A percentile compares a stretch with the other conserved stretches of the same genome.
phyloP scores from a whole-genome alignment of 345 rosid genomes.

The Hirschfeldia incana region DNA sequence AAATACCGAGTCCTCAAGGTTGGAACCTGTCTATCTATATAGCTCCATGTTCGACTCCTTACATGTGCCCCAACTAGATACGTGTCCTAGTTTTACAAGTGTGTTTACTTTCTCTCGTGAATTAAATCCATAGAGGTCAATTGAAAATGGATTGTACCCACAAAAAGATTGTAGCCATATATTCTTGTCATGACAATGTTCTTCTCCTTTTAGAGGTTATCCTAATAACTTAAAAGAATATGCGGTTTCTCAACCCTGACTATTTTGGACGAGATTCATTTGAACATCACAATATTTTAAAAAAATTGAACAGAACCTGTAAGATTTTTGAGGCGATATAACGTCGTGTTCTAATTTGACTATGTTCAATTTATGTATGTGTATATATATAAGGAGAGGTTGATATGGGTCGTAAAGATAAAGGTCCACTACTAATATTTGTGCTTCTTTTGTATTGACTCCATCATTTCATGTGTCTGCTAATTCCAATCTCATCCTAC shows the following conservation, averaged over 20 bases:
- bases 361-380: neutral
- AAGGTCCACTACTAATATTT: slow-evolving; percentile 7
- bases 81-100: slow-evolving; percentile 31
- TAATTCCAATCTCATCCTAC: slow-evolving; percentile 4
- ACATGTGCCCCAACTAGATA: slow-evolving; percentile 29
- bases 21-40: slow-evolving; percentile 12
- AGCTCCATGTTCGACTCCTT: neutral
- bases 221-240: neutral
- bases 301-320: neutral
- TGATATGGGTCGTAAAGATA: slow-evolving; percentile 11
- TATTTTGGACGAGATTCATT: neutral
- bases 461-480: slow-evolving; percentile 22
- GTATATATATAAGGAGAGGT: slow-evolving; percentile 2
- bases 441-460: slow-evolving; percentile 20
- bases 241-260: neutral
- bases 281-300: neutral
- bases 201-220: neutral
- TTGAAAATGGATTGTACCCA: slow-evolving; percentile 15
- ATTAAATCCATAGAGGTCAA: slow-evolving; percentile 32
- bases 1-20: neutral
- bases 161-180: slow-evolving; percentile 21
- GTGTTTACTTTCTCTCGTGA: slow-evolving; percentile 19
- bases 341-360: neutral
- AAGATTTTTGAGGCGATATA: neutral
- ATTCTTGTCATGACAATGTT: slow-evolving; percentile 12